Base-by-base conservation (phyloP, 768 basidiomycete species). In the Suillus decipiens region DNA sequence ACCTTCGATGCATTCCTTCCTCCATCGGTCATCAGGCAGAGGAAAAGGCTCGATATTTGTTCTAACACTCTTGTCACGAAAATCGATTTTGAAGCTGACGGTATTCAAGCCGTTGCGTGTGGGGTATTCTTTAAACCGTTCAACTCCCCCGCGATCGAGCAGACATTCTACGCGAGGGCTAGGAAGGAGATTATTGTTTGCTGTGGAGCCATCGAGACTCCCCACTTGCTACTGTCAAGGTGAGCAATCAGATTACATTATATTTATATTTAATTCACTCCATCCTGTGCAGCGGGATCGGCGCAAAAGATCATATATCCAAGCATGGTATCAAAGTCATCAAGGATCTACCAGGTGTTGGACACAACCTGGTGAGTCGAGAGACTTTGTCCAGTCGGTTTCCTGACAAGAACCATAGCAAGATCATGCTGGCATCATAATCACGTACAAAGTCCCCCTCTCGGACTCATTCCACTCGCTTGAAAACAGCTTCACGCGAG, bases 161-260 rank as follows among this genome's bases (percentile, higher is more conserved):
- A 10, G 34, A 24, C 2, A n/a, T 14, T 17, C 28, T 45, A 24
- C 59, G 50, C 60, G 48, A 53, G 37, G 56, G 69, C 55, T 41
- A 62, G 51, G 55, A 65, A 41, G 54, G 77, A 76, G 61, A 68
- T 78, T 15, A 65, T 74, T n/a, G 63, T 74, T 17, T 76, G 75
- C 54, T 77, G 75, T 22, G 81, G 82, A 10, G 75, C 81, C 0
- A 68, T 83, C 41, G 75, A 77, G 37, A 77, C 75, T 8, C 76
- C 81, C 24, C 80, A 81, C 59, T 66, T 82, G n/a, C 71, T 83
- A 17, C 71, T 81, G 65, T 62, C 73, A 12, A 76, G 75, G 73
- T 73, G 45, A 19, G 66, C 33, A 1, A 19, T 15, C 12, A 7
- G n/a, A 14, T 51, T 12, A n/a, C 24, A 15, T 1, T 22, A n/a